These are phyloP conservation scores for Thelonectria discophora DNA, from an alignment of 2,329 filamentous ascomycete species.

Conservation along the genomic window DNA sequence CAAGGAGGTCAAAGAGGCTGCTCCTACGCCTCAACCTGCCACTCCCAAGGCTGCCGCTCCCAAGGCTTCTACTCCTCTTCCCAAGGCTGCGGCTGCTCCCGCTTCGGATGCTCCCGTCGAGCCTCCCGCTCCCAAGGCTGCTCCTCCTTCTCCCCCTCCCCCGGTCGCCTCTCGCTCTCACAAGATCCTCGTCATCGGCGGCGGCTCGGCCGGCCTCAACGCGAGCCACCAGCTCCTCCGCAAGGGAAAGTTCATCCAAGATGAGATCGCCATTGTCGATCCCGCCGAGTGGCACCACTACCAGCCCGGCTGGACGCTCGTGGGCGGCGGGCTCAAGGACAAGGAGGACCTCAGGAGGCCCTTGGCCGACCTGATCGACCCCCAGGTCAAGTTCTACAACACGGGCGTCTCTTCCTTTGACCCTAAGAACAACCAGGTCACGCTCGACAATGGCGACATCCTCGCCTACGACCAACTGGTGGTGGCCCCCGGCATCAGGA, in stretches of 20 bases:
- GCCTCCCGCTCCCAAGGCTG: background rate
- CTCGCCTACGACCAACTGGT: conserved; percentile 71
- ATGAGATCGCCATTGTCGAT: conserved; percentile 72
- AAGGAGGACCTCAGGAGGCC: conserved; percentile 66
- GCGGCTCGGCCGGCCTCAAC: conserved; percentile 70
- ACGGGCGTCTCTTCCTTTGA: conserved; percentile 58
- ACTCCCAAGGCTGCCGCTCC: background rate
- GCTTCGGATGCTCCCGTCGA: background rate
- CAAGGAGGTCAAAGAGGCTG: background rate
- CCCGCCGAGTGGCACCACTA: conserved; percentile 72
- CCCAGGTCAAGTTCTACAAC: conserved; percentile 70
- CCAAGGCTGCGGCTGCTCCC: background rate
- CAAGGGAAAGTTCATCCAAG: conserved; percentile 61
- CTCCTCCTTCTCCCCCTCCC: background rate
- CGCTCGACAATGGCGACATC: conserved; percentile 62
- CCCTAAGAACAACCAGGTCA: conserved; percentile 65
- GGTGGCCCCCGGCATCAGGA: conserved; percentile 65
- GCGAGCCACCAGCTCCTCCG: conserved; percentile 74
- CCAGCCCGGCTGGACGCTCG: conserved; percentile 75
- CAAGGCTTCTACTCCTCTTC: background rate
- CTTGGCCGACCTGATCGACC: conserved; percentile 61
- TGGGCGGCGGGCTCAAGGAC: conserved; percentile 71
- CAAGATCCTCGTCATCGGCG: conserved; percentile 73
- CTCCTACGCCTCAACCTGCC: background rate
- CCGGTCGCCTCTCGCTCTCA: conserved; percentile 50